phyloP scores from a whole-genome alignment of 129 eudicot genomes.

The Daucus carota region DNA sequence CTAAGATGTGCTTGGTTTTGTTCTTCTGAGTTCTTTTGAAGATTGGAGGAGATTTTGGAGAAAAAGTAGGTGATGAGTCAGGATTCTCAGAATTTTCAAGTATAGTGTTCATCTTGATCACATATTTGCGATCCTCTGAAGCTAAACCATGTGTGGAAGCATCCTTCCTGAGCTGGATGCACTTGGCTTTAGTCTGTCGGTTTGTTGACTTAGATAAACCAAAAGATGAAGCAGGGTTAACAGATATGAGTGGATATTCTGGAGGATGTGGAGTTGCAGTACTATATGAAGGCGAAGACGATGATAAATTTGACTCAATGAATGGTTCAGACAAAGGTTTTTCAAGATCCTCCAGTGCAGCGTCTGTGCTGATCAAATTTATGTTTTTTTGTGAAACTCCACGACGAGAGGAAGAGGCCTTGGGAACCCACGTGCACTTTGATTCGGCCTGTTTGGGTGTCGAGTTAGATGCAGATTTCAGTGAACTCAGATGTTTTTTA shows the following conservation, averaged over 20 bases:
- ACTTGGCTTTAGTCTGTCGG: constrained; percentile 8
- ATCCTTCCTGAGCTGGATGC: not conserved
- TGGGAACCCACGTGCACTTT: constrained; percentile 11
- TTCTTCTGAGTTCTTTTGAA: not conserved
- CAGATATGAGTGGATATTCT: not conserved
- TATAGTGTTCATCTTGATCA: not conserved
- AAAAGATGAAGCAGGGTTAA: constrained; percentile 10
- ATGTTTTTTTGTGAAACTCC: constrained; percentile 1
- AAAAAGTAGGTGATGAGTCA: not conserved
- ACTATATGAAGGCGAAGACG: too few species aligned
- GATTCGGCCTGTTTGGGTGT: not conserved
- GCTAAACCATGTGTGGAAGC: too few species aligned
- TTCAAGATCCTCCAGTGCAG: not conserved
- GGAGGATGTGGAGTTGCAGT: not conserved
- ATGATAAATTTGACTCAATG: too few species aligned
- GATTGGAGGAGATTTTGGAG: not conserved
- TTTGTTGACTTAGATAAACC: constrained; percentile 11
- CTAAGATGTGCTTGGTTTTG: not conserved
- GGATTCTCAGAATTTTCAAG: too few species aligned
- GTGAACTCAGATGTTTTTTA: too few species aligned
- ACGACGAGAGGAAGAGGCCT: constrained; percentile 15
- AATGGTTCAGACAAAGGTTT: constrained; percentile 14
- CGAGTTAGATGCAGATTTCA: not conserved
- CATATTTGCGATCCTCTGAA: too few species aligned
- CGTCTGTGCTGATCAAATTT: not conserved